These are phyloP conservation scores for Penicillium vulpinum DNA, from an alignment of 2,329 filamentous ascomycete genomes.

Conservation along the genomic window DNA sequence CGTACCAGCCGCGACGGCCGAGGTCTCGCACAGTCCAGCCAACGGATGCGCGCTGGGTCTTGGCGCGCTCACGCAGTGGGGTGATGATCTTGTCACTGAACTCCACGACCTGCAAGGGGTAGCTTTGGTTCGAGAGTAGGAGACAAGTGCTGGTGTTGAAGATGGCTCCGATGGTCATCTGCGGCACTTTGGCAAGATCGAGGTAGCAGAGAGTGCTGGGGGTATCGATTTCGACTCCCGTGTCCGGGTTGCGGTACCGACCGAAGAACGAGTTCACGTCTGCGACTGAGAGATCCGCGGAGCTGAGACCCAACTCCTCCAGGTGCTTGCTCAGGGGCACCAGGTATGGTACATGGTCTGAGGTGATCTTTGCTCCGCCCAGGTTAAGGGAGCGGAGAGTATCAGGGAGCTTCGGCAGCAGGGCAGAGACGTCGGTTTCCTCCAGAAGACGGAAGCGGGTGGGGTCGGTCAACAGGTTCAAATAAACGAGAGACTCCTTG, in stretches of 20 bases:
- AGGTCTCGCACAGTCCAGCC: constrained; percentile 71
- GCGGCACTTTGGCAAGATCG: constrained; percentile 70
- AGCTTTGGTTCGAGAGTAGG: constrained; percentile 60
- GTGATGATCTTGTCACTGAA: constrained; percentile 68
- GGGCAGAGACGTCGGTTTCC: constrained; percentile 61
- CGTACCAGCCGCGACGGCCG: constrained; percentile 70
- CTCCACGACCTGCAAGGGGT: constrained; percentile 75
- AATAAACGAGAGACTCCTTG: constrained; percentile 62
- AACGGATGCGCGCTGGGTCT: constrained; percentile 54
- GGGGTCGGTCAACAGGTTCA: constrained; percentile 72
- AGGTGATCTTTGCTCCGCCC: constrained; percentile 70
- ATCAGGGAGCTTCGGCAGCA: constrained; percentile 66
- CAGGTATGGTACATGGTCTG: constrained; percentile 64
- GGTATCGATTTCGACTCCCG: constrained; percentile 13
- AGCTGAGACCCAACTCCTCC: constrained; percentile 74
- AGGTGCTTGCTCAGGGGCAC: constrained; percentile 68
- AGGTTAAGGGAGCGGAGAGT: constrained; percentile 73
- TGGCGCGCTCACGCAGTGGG: constrained; percentile 63
- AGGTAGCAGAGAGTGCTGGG: constrained; percentile 65
- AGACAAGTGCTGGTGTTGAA: constrained; percentile 56
- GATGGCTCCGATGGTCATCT: constrained; percentile 58
- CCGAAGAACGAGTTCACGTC: constrained; percentile 67
- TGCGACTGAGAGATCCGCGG: constrained; percentile 61
- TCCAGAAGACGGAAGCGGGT: constrained; percentile 71
- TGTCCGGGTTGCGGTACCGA: constrained; percentile 29